Evolutionary conservation across 2,329 filamentous ascomycete species (phyloP), one percentile per base, ranked within the genome.

Genomic region (Triangularia setosa): DNA sequence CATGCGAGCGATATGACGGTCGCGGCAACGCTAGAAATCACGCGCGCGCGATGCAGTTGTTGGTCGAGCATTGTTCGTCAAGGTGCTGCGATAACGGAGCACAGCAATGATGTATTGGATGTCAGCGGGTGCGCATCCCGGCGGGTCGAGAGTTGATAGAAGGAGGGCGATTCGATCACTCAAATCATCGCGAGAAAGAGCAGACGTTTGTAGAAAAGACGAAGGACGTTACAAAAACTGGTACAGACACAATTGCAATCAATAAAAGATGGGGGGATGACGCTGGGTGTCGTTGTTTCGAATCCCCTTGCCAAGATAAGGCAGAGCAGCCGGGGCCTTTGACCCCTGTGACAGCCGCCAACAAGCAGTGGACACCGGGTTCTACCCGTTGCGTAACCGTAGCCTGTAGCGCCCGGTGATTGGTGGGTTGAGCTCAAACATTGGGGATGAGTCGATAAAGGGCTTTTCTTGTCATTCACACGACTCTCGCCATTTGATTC

Each of bases 1-100:
- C 93, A 97, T 66, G 93, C 92, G 65, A 98, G 82, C 16, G 93
- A 88, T 67, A 97, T 92, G 68, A 87, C 76, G 16, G 93, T 97
- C 27, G 92, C 93, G 58, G 93, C 93, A 64, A 93, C 80, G 71
- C 93, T 94, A 69, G 94, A 93, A 63, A 95, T 78, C 61, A 96
- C 82, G 70, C 93, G 90, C 67, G 87, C 88, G 72, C 82, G 85
- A 68, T 84, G 81, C 69, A 86, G 79, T 58, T 81, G 77, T 33
- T 76, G 78, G 69, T 84, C 81, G 60, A 80, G 73, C 77, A 83
- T 80, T 67, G 73, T 81, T 62, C 70, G 68, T 33, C 30, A 57
- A 35, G 58, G 14, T 53, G 58, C 28, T 35, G 60, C 52, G 63
- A 64, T 54, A 61, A 61, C 60, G 58, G 54, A 54, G 18, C 23